Evolutionary conservation across 2,329 filamentous ascomycete genomes (phyloP), one percentile per base, ranked within the genome.

Genomic region (Cordyceps farinosa): DNA sequence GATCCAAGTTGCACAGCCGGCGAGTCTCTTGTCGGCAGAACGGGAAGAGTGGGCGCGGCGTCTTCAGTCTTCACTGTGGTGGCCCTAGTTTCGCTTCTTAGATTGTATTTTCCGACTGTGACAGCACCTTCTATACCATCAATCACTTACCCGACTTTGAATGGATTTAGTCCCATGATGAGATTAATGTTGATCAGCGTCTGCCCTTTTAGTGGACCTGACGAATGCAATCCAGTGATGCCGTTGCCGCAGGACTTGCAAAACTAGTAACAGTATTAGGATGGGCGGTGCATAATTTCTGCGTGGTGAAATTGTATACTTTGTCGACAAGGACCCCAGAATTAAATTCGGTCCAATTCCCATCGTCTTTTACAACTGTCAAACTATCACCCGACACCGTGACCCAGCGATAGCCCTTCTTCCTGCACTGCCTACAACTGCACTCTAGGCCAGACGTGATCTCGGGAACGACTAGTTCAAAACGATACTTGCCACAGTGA

Each of bases 401-500:
- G 2, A 70, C 44, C 71, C 72, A 74, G 3, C 72, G 64, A 40
- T 71, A 69, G 2, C 71, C 72, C 27, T 72, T 71, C 61, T 71
- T 74, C 1, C 8, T 22, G 50, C 72, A 74, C n/a, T 70, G 66
- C 3, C 54, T 64, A 57, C 72, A 74, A 29, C 63, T 42, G 59
- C 72, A 74, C 1, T 65, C 45, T 0, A 66, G 61, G 0, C 66
- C 65, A 0, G 57, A 40, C 3, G 42, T 60, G 29, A 65, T 65
- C 3, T 65, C 52, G 1, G 66, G 57, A 2, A 65, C 7, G 3
- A 56, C 17, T 3, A 73, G 8, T 32, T 69, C 66, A 34, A 68
- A 74, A 36, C 71, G 70, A 47, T 70, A 72, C 3, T 56, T 52
- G 4, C 71, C 72, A 63, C 72, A 74, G 63, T 74, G 71, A 61